phyloP scores from a whole-genome alignment of 306 rosid species.

The Luffa aegyptiaca region DNA sequence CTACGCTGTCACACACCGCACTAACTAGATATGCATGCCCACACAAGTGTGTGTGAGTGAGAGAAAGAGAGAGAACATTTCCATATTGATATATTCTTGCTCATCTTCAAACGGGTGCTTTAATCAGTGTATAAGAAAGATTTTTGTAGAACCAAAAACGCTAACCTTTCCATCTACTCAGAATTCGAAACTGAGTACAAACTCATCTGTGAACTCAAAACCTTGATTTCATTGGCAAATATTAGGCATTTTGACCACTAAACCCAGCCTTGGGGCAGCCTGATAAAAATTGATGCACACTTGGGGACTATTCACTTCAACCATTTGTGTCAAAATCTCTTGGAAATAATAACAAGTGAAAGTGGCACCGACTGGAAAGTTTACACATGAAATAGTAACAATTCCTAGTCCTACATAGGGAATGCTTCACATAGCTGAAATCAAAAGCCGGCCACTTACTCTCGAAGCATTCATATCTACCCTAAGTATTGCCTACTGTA shows the following conservation, averaged over 20 bases:
- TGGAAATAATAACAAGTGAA: not conserved
- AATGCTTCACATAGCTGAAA: no score
- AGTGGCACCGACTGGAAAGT: not conserved
- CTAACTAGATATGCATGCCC: not conserved
- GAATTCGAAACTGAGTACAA: not conserved
- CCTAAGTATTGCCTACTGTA: no score
- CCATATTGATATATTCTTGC: not conserved
- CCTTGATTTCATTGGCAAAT: not conserved
- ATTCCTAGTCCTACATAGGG: no score
- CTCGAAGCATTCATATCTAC: no score
- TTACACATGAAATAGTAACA: no score
- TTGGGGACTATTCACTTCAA: not conserved
- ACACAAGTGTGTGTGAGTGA: not conserved
- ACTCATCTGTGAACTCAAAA: not conserved
- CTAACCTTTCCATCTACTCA: not conserved
- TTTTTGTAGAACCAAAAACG: not conserved
- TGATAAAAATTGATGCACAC: not conserved
- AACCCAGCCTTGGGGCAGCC: not conserved
- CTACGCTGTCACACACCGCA: not conserved
- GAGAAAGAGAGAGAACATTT: not conserved
- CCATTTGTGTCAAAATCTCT: not conserved
- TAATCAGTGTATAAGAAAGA: not conserved
- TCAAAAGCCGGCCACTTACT: no score
- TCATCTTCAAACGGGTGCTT: not conserved
- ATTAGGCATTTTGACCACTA: not conserved